A percentile compares a stretch with the other conserved stretches of the same genome.
phyloP scores from a whole-genome alignment of 2,329 filamentous ascomycete species.

The Pyrenophora tritici-repentis region DNA sequence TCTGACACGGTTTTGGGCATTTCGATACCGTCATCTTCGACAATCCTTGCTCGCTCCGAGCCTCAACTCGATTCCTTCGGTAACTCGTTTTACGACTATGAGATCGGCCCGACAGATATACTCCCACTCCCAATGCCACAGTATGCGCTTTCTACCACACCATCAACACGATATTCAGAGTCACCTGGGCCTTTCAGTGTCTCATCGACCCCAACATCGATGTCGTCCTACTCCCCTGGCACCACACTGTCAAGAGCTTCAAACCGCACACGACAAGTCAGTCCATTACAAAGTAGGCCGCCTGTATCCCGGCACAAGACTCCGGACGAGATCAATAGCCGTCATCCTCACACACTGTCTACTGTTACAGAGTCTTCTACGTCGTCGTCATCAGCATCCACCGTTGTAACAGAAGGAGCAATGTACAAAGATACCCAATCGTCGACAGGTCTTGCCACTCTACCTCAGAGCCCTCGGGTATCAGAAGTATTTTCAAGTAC shows the following conservation, averaged over 20 bases:
- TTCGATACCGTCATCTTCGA: constrained; percentile 46
- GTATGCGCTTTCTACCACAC: constrained; percentile 70
- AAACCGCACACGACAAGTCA: constrained; percentile 59
- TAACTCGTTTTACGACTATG: constrained; percentile 40
- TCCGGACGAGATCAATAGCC: constrained; percentile 54
- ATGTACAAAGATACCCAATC: constrained; percentile 50
- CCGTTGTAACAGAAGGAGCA: constrained; percentile 61
- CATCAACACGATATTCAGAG: constrained; percentile 75
- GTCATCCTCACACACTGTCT: constrained; percentile 64
- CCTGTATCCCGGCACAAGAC: constrained; percentile 64
- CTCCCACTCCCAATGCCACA: constrained; percentile 70
- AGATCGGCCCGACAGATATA: constrained; percentile 66
- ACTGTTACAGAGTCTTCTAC: constrained; percentile 71
- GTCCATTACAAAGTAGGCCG: constrained; percentile 62
- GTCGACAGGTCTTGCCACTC: constrained; percentile 29
- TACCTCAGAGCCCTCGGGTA: constrained; percentile 60
- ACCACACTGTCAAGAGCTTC: constrained; percentile 55
- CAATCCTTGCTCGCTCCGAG: constrained; percentile 33
- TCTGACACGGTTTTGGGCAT: constrained; percentile 52
- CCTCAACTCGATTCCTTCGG: constrained; percentile 32
- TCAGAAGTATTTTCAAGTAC: constrained; percentile 7
- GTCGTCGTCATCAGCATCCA: constrained; percentile 75
- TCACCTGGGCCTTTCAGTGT: constrained; percentile 75
- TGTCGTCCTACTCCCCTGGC: constrained; percentile 74
- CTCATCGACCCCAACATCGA: constrained; percentile 78